These are phyloP conservation scores for Entomortierella chlamydospora DNA, from an alignment of 192 early-diverging fungal genomes.

Conservation along the genomic window DNA sequence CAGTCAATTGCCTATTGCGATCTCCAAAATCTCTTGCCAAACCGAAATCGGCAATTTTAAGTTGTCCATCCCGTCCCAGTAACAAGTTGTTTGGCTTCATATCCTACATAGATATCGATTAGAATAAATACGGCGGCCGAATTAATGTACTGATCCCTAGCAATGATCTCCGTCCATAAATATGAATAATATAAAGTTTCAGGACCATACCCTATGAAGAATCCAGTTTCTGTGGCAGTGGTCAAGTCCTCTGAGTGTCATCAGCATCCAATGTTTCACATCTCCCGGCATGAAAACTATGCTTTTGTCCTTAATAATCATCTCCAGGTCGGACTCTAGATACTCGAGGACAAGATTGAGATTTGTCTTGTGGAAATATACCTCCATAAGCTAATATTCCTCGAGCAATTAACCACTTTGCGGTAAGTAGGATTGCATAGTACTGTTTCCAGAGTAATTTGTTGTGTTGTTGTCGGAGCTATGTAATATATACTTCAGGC, in stretches of 20 bases:
- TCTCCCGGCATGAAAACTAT: conserved; percentile 91
- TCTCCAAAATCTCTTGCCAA: conserved; percentile 96
- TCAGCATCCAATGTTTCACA: conserved; percentile 98
- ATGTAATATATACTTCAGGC: too few species aligned
- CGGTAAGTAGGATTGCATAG: not conserved
- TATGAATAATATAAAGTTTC: not conserved
- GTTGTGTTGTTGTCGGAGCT: too few species aligned
- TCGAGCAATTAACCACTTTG: not conserved
- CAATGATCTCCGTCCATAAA: not conserved
- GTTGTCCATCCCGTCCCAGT: conserved; percentile 83
- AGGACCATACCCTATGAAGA: conserved; percentile 77
- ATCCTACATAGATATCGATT: conserved; percentile 61
- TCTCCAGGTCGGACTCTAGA: conserved; percentile 94
- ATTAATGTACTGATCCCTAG: not conserved
- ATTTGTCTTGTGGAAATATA: conserved; percentile 91
- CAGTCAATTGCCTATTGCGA: conserved; percentile 81
- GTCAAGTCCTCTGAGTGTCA: conserved; percentile 92
- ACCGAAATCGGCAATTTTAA: conserved; percentile 99
- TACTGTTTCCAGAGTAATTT: too few species aligned
- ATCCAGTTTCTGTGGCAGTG: conserved; percentile 93
- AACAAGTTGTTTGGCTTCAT: conserved; percentile 91
- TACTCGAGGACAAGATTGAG: conserved; percentile 95
- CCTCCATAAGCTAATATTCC: conserved; percentile 81
- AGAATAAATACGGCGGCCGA: not conserved
- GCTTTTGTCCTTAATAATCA: conserved; percentile 94